Base-by-base conservation (phyloP, 2,329 filamentous ascomycete species). In the Beauveria caledonica region DNA sequence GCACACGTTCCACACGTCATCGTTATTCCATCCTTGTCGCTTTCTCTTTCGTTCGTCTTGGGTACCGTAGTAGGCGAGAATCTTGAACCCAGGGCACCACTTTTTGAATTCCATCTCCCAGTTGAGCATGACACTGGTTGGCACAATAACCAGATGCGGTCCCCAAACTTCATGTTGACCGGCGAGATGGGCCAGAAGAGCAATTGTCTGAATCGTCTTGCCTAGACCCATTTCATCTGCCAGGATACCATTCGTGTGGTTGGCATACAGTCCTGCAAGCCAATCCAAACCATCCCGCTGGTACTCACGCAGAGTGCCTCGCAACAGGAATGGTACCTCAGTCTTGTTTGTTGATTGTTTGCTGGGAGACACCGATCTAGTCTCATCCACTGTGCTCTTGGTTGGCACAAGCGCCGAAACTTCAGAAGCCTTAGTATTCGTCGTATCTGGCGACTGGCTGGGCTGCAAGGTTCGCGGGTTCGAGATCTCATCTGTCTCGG, bases 51-150 rank as follows among this genome's bases (percentile, higher is more conserved):
- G 87, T 74, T 99, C 94, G 66, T 97, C 92, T 67, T 92, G 89
- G 46, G 88, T 90, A 48, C 95, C 94, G 71, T 97, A 99, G 76
- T 99, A 99, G 0, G 92, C 94, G 62, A 99, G 80, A 60, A 99
- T 96, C 71, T 97, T 97, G 80, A 99, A 99, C 0, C 94, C 93
- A 3, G 95, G 94, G 61, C 92, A 90, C 85, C 93, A 99, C 72
- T 99, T 99, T 71, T 97, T 97, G 81, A 99, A 99, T 74, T 99
- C 94, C 89, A 97, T 97, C 73, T 99, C 95, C 94, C 94, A 99
- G 71, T 99, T 99, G 65, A 99, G 84, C 82, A 99, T 97, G 53
- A 99, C 95, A 73, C 92, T 97, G 2, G 94, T 99, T 1, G 94
- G 94, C 2, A 99, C 94, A 63, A 99, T 89, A 53, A 99, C 90